phyloP scores from a whole-genome alignment of 2,329 filamentous ascomycete species.

The Penicillium sp. region DNA sequence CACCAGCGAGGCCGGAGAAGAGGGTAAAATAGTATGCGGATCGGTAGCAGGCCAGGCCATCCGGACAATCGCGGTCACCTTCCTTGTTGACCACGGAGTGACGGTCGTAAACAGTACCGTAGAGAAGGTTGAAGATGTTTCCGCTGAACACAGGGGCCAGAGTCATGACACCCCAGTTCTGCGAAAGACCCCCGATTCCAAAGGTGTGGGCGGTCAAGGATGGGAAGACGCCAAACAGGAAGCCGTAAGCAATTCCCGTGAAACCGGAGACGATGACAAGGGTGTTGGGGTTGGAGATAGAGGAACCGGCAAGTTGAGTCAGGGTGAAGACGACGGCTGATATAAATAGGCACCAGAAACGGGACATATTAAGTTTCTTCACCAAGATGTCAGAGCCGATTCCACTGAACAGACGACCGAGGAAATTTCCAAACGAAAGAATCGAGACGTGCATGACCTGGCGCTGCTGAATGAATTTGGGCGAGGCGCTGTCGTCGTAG shows the following conservation, averaged over 20 bases:
- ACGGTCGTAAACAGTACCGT: constrained; percentile 79
- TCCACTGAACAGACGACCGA: constrained; percentile 77
- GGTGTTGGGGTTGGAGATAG: constrained; percentile 74
- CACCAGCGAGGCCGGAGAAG: constrained; percentile 69
- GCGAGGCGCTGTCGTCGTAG: constrained; percentile 73
- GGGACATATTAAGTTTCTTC: constrained; percentile 76
- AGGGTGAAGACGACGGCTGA: constrained; percentile 77
- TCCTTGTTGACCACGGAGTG: constrained; percentile 72
- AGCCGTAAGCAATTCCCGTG: constrained; percentile 88
- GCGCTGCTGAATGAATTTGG: constrained; percentile 75
- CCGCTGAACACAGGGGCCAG: constrained; percentile 84
- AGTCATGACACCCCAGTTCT: constrained; percentile 97
- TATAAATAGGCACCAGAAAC: constrained; percentile 86
- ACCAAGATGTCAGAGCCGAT: constrained; percentile 91
- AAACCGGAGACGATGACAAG: constrained; percentile 79
- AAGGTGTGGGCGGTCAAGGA: constrained; percentile 89
- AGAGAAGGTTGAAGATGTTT: constrained; percentile 91
- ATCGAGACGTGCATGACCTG: constrained; percentile 95
- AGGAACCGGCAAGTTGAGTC: constrained; percentile 77
- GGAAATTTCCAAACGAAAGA: constrained; percentile 87
- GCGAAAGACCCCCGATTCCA: constrained; percentile 82
- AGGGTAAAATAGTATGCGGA: constrained; percentile 81
- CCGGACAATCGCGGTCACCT: constrained; percentile 74
- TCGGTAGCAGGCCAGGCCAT: constrained; percentile 80
- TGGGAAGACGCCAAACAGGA: constrained; percentile 91